These are phyloP conservation scores for Aspergillus puulaauensis DNA, from an alignment of 2,329 filamentous ascomycete genomes.

Conservation along the genomic window DNA sequence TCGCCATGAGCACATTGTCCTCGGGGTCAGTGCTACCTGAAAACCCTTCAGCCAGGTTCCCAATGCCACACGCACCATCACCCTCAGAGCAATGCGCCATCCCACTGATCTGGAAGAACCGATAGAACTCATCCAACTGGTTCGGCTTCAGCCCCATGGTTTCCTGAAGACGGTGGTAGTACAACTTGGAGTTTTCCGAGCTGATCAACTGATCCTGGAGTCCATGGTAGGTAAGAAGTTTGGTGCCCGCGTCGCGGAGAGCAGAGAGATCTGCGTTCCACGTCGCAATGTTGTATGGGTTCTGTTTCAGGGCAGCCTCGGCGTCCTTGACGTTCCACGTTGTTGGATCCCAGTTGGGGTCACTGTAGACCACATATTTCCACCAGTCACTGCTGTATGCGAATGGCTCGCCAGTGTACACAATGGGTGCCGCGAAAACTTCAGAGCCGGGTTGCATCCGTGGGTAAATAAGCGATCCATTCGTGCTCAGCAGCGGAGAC, in stretches of 20 bases:
- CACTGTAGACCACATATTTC: conserved; percentile 44
- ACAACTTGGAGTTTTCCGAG: conserved; percentile 53
- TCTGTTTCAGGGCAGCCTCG: conserved; percentile 32
- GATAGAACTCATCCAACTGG: conserved; percentile 43
- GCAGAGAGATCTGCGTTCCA: conserved; percentile 48
- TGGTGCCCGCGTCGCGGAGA: conserved; percentile 46
- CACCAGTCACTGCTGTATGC: conserved; percentile 27
- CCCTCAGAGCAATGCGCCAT: conserved; percentile 52
- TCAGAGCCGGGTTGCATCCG: conserved; percentile 13
- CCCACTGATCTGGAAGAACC: conserved; percentile 55
- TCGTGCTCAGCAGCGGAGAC: conserved; percentile 5
- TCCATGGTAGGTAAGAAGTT: conserved; percentile 45
- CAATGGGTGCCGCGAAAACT: conserved; percentile 1
- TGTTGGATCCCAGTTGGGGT: conserved; percentile 38
- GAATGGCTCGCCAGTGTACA: conserved; percentile 12
- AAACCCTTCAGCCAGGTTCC: conserved; percentile 26
- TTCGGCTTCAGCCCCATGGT: conserved; percentile 34
- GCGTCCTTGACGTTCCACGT: conserved; percentile 41
- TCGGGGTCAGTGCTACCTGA: conserved; percentile 27
- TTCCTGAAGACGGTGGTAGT: conserved; percentile 47
- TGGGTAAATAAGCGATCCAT: conserved; percentile 32
- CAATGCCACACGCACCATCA: conserved; percentile 45
- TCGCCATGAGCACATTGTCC: conserved; percentile 50
- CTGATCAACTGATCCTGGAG: conserved; percentile 53
- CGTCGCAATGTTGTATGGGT: conserved; percentile 53